A percentile compares a stretch with the other conserved stretches of the same genome.
Conservation (phyloP, 2,329 filamentous ascomycete species). For the Fusarium sp. region DNA sequence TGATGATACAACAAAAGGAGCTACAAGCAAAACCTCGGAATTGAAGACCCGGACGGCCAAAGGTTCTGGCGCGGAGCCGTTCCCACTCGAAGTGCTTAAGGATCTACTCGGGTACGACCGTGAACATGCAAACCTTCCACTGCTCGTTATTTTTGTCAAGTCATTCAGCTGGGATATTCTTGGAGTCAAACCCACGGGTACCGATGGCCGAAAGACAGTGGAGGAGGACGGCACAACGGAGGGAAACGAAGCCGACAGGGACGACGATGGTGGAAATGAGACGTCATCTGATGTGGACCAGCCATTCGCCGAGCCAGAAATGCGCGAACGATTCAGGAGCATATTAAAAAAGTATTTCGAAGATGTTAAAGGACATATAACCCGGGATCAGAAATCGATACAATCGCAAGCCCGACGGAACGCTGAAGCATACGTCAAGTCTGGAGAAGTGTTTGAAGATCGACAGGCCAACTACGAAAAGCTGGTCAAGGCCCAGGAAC, state of each 20-base stretch:
- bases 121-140: slow-evolving; percentile 89
- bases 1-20: slow-evolving; percentile 73
- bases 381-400: slow-evolving; percentile 93
- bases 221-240: slow-evolving; percentile 81
- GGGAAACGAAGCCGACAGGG: slow-evolving; percentile 55
- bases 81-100: slow-evolving; percentile 97
- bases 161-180: slow-evolving; percentile 96
- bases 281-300: slow-evolving; percentile 68
- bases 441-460: slow-evolving; percentile 97
- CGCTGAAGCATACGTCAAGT: slow-evolving; percentile 98
- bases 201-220: slow-evolving; percentile 85
- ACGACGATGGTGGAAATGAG: slow-evolving; percentile 51
- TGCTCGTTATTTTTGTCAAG: slow-evolving; percentile 96
- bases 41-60: slow-evolving; percentile 69
- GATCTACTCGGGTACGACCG: slow-evolving; percentile 94
- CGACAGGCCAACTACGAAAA: slow-evolving; percentile 96
- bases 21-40: slow-evolving; percentile 72
- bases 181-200: slow-evolving; percentile 77
- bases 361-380: slow-evolving; percentile 88
- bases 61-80: slow-evolving; percentile 82
- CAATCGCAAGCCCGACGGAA: slow-evolving; percentile 90
- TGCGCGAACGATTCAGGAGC: slow-evolving; percentile 88
- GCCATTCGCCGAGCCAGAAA: slow-evolving; percentile 79
- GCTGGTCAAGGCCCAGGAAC: slow-evolving; percentile 91
- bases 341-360: slow-evolving; percentile 91